Conservation (phyloP, 2,329 filamentous ascomycete species). For the Botrytis porri region DNA sequence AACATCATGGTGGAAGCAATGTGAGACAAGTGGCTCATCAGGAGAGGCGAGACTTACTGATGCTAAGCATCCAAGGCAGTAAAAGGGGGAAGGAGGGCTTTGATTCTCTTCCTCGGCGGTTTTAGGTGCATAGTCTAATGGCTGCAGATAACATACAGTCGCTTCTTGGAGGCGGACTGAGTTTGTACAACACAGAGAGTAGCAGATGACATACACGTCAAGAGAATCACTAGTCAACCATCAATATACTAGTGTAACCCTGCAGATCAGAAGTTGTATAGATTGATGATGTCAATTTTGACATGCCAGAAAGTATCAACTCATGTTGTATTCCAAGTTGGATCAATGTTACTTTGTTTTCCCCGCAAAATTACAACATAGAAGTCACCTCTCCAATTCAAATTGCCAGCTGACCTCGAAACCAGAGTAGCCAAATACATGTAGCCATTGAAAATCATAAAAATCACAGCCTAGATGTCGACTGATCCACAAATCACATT, state of each 20-base stretch:
- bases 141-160: not conserved
- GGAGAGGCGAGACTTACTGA: not conserved
- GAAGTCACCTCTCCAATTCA: not conserved
- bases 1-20: not conserved
- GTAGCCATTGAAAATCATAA: rapidly evolving
- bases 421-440: not conserved
- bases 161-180: not conserved
- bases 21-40: not conserved
- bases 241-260: not conserved
- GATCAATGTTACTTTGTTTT: not conserved
- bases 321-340: not conserved
- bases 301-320: not conserved
- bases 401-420: not conserved
- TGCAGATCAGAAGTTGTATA: not conserved
- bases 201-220: not conserved
- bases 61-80: not conserved
- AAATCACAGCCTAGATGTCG: not conserved
- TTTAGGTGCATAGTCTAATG: not conserved
- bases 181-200: not conserved
- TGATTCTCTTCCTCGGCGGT: not conserved
- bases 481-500: not conserved
- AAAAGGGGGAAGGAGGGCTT: not conserved
- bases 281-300: rapidly evolving
- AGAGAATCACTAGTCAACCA: not conserved
- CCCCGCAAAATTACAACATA: not conserved